Evolutionary conservation across 164 flowering plant species (phyloP), one percentile per base, ranked within the genome.

Genomic region (grape (Vitis vinifera)): DNA sequence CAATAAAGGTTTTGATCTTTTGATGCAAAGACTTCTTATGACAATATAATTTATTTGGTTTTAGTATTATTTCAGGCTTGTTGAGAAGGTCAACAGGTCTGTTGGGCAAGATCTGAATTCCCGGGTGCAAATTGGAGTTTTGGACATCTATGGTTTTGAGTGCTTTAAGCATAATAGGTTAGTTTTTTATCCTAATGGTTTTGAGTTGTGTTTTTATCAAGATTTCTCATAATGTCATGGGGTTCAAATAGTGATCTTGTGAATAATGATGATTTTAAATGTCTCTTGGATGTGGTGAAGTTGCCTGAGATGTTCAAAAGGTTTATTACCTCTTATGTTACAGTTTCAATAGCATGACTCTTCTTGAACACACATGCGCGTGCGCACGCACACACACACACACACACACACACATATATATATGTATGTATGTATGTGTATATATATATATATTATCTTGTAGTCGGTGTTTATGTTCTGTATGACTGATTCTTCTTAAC

Each of bases 141-240:
- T 96, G 80, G 99, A 96, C 76, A 96, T 96, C 66, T 94, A 94
- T 83, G 98, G 98, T 49, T 94, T 94, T 85, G 98, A 94, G 73
- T 88, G 97, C 81, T 94, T 94, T 63, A 82, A 82, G 78, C 73
- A 79, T 55, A 94, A 94, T 74, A 94, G 98, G 98, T 94, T 58
- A 56, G 65, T 51, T 13, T 23, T 55, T 48, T n/a, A 10, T 55
- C 1, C 9, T 57, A 17, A 14, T 10, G 10, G 9, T 50, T 51
- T 16, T 7, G 13, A 30, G 50, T 13, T 23, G 1, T 50, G 59
- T 8, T 2, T 14, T 55, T 64, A 16, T 64, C 4, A 11, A 31
- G 11, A 59, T n/a, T 59, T 23, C 27, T 3, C 9, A 27, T 60
- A 60, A 10, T 60, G 63, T 60, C 6, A 27, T 60, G 63, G 63